phyloP scores from a whole-genome alignment of 2,329 filamentous ascomycete genomes.

The Verticillium zaregamsianum region DNA sequence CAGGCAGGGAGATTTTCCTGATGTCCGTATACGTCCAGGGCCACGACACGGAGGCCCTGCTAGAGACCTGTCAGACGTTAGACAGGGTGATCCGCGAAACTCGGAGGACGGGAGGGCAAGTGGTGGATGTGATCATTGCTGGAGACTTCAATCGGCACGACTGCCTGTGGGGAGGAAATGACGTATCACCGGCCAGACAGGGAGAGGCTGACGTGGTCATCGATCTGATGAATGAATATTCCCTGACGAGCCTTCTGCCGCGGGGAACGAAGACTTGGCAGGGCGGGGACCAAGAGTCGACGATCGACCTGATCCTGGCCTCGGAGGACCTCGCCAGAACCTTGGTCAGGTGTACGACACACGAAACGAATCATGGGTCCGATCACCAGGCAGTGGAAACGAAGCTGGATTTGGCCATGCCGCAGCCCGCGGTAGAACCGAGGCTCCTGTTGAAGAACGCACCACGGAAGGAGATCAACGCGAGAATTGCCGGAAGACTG shows the following conservation, averaged over 20 bases:
- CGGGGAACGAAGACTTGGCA: too few species aligned
- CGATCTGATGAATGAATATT: conserved; percentile 26
- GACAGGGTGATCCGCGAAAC: background rate
- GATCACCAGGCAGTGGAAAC: conserved; percentile 25
- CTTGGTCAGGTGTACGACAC: conserved; percentile 11
- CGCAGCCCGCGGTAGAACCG: conserved; percentile 4
- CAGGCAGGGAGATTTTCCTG: background rate
- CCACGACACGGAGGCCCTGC: background rate
- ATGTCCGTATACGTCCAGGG: background rate
- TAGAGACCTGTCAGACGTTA: background rate
- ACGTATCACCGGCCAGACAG: conserved; percentile 16
- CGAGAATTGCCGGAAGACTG: conserved; percentile 4
- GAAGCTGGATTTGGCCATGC: conserved; percentile 17
- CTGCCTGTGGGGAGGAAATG: conserved; percentile 14
- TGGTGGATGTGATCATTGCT: conserved; percentile 5
- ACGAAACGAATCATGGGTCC: conserved; percentile 19
- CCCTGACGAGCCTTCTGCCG: conserved; percentile 14
- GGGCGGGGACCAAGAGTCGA: too few species aligned
- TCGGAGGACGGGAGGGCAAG: background rate
- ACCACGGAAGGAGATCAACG: conserved; percentile 18
- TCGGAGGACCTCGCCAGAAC: conserved; percentile 14
- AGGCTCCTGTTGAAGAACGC: conserved; percentile 20
- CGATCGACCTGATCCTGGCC: conserved; percentile 4
- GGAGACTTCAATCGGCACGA: background rate
- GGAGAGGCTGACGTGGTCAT: conserved; percentile 31